A percentile compares a stretch with the other conserved stretches of the same genome.
These are phyloP conservation scores for Selaginella tamariscina DNA, from an alignment of 75 land plant species.

Conservation along the genomic window DNA sequence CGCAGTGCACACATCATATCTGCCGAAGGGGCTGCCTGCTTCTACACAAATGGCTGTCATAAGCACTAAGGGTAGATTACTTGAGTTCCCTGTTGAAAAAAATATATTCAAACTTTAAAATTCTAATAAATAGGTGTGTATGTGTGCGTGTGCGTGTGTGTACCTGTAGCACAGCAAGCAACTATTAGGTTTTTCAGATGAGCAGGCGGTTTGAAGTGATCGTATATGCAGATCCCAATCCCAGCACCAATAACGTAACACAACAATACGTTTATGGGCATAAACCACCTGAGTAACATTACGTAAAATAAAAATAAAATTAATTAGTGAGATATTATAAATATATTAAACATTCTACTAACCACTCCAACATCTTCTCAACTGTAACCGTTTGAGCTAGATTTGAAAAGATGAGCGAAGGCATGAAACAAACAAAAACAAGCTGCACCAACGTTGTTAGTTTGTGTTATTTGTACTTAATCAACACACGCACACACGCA, in stretches of 20 bases:
- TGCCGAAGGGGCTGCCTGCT: constrained; percentile 55
- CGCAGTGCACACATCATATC: constrained; percentile 27
- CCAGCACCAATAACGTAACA: constrained; percentile 44
- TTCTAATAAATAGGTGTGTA: too few relatives aligned
- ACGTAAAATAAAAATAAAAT: not conserved
- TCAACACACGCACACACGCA: too few relatives aligned
- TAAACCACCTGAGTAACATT: constrained; percentile 55
- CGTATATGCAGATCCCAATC: constrained; percentile 47
- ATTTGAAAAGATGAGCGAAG: constrained; percentile 54
- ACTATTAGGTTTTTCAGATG: constrained; percentile 45
- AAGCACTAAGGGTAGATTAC: constrained; percentile 57
- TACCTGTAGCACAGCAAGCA: constrained; percentile 56
- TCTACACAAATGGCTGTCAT: constrained; percentile 59
- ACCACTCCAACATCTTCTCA: constrained; percentile 65
- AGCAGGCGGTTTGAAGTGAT: constrained; percentile 35
- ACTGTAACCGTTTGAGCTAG: constrained; percentile 58
- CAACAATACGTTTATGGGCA: constrained; percentile 57
- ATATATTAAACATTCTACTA: constrained; percentile 10
- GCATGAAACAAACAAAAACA: constrained; percentile 49
- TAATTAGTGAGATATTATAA: not conserved
- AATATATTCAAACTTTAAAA: too few relatives aligned
- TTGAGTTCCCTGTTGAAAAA: constrained; percentile 45
- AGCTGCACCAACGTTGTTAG: constrained; percentile 30
- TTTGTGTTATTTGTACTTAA: constrained; percentile 4
- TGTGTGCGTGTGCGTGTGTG: not conserved